These are phyloP conservation scores for Epichloe festucae DNA, from an alignment of 2,329 filamentous ascomycete species.

Conservation along the genomic window DNA sequence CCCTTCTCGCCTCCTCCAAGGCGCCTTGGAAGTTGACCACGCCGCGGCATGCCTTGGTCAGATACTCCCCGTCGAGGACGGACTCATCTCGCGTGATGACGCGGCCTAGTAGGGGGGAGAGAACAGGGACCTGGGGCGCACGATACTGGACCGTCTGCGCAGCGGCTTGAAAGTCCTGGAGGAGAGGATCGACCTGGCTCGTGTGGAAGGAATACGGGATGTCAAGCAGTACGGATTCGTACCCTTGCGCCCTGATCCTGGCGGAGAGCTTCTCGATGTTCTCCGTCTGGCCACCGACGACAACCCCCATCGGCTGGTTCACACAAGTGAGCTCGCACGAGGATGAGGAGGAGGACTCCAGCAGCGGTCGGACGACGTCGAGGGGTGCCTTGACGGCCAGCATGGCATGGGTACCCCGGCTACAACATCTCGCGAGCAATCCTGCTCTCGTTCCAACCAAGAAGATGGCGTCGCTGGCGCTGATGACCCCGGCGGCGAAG, in stretches of 20 bases:
- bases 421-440: constrained; percentile 52
- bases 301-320: constrained; percentile 42
- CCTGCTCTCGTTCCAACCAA: constrained; percentile 56
- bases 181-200: constrained; percentile 23
- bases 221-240: constrained; percentile 19
- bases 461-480: constrained; percentile 57
- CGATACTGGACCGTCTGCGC: constrained; percentile 1
- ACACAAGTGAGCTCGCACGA: constrained; percentile 33
- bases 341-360: constrained; percentile 13
- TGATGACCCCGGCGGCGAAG: constrained; percentile 56
- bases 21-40: constrained; percentile 52
- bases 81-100: constrained; percentile 10
- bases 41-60: constrained; percentile 37
- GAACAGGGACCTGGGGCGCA: constrained; percentile 6
- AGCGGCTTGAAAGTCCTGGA: constrained; percentile 29
- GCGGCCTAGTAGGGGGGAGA: constrained; percentile 32
- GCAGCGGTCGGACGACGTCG: constrained; percentile 21
- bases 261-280: neutral
- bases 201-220: constrained; percentile 23
- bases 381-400: constrained; percentile 33
- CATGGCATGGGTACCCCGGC: constrained; percentile 50
- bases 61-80: constrained; percentile 31
- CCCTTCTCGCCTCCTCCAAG: constrained; percentile 33
- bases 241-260: neutral
- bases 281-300: constrained; percentile 2